These are phyloP conservation scores for Capsella bursapastoris DNA, from an alignment of 345 rosid species.

Conservation along the genomic window DNA sequence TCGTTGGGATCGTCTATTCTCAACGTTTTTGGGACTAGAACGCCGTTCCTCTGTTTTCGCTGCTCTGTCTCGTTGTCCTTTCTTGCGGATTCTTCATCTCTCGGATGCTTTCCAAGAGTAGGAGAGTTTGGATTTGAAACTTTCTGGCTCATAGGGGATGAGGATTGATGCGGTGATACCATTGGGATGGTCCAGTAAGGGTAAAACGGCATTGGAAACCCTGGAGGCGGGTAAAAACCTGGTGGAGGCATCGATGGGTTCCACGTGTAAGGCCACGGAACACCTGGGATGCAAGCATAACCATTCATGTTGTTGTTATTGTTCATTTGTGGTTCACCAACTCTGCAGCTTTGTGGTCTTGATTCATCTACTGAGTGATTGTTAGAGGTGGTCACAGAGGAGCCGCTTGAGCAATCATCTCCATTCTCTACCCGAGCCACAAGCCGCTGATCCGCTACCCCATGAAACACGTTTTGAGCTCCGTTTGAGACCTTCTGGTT, in stretches of 20 bases:
- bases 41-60: constrained; percentile 54
- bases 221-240: constrained; percentile 63
- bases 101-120: constrained; percentile 68
- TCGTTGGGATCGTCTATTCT: constrained; percentile 76
- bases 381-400: constrained; percentile 55
- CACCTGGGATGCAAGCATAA: constrained; percentile 61
- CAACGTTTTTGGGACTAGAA: constrained; percentile 72
- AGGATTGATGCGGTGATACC: constrained; percentile 54
- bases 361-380: constrained; percentile 39
- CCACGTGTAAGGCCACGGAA: constrained; percentile 91
- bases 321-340: constrained; percentile 40
- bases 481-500: constrained; percentile 56
- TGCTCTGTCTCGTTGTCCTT: constrained; percentile 37
- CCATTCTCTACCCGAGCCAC: constrained; percentile 54
- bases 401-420: constrained; percentile 60
- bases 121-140: constrained; percentile 52
- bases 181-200: constrained; percentile 77
- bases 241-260: constrained; percentile 62
- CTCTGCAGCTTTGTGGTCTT: constrained; percentile 37
- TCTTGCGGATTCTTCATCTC: constrained; percentile 56
- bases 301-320: constrained; percentile 50
- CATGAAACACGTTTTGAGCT: constrained; percentile 47
- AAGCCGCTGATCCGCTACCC: constrained; percentile 41
- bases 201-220: constrained; percentile 65
- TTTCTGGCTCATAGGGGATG: constrained; percentile 46